Conservation (phyloP, 176 grass and related monocot genomes). For the Pontederia crassipes region DNA sequence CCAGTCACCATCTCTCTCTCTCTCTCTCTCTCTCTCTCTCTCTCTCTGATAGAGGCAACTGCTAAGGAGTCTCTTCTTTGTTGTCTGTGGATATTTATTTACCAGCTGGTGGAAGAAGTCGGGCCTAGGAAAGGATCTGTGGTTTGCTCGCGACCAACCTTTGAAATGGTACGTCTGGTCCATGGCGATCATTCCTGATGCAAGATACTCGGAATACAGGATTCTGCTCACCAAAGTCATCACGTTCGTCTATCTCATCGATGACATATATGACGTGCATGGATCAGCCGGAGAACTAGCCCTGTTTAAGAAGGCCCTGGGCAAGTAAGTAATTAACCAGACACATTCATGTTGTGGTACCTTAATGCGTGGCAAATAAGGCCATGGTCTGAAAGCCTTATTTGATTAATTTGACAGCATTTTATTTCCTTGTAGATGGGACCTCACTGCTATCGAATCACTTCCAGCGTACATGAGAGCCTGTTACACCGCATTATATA, state of each 20-base stretch:
- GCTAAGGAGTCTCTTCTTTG: no score
- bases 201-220: background rate
- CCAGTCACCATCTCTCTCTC: no score
- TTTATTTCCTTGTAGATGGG: background rate
- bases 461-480: constrained; percentile 11
- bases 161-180: constrained; percentile 5
- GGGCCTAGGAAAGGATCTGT: background rate
- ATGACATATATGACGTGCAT: background rate
- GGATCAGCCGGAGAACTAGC: background rate
- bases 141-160: background rate
- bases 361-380: no score
- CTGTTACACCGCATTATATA: constrained; percentile 5
- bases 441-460: background rate
- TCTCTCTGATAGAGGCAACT: no score
- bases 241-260: background rate
- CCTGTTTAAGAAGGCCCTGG: background rate
- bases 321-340: background rate
- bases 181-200: constrained; percentile 1
- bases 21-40: no score
- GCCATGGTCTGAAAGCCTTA: background rate
- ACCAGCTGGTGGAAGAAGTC: constrained; percentile 4
- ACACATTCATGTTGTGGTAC: background rate
- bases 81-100: no score
- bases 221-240: background rate
- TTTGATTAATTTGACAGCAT: background rate